Base-by-base conservation (phyloP, 495 filamentous ascomycete species). In the Stereocaulon alpinum region DNA sequence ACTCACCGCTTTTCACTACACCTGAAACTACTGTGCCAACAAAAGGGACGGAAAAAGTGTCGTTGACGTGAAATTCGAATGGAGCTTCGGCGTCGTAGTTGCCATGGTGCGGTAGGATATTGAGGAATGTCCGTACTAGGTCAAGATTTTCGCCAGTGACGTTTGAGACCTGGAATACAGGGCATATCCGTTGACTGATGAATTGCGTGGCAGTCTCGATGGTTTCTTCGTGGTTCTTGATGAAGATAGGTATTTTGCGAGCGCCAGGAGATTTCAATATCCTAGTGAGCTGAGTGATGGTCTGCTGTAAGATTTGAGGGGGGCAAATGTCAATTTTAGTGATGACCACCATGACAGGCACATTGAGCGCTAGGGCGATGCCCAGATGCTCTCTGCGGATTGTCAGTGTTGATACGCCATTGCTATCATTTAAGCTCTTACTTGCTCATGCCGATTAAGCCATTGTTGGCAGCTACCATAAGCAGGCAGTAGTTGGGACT, bases 291-390 rank as follows among this genome's bases (percentile, higher is more conserved):
- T 96, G 92, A n/a, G 82, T 85, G 53, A 97, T 84, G 40, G 93
- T 98, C 72, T 98, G 86, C 72, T 95, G 81, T 18, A 98, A 73
- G 68, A 98, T 96, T 60, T 98, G 86, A 0, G 94, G 93, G 18
- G 93, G 93, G 67, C 93, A 98, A 55, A 97, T 98, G 71, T 98
- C 93, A 63, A 97, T 97, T 73, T 98, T 98, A 69, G 93, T 98
- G 59, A 98, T 84, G 59, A 97, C 89, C 29, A 98, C 91, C 86
- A 98, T 92, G 64, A 98, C 90, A 4, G 93, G 93, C 27, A 98
- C 94, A 68, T 97, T 97, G 40, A 98, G 73, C 2, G 93, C 92
- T 20, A 96, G 75, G 1, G 93, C 93, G 68, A 98, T 96, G 18
- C 93, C 93, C 20, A 98, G 77, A 72, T 98, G 93, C 73, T 98